Percentiles rank a stretch among this genome's conserved stretches.
phyloP scores from a whole-genome alignment of 345 rosid genomes.

The Linum usitatissimum region DNA sequence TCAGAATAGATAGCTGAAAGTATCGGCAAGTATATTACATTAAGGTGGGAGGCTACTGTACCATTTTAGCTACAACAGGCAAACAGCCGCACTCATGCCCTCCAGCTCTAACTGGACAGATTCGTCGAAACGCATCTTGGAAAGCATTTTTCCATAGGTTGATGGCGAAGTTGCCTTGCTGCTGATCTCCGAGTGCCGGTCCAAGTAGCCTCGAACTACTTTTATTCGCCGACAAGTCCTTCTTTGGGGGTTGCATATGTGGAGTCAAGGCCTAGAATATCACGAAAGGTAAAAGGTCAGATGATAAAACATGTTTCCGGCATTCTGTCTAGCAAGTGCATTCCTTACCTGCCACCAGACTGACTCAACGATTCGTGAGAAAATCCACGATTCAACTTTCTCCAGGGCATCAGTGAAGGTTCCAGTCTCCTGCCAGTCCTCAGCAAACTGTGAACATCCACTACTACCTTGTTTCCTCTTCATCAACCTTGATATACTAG shows the following conservation, averaged over 20 bases:
- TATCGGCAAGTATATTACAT: not conserved
- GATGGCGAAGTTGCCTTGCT: conserved; percentile 70
- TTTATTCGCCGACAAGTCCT: conserved; percentile 31
- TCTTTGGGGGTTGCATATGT: conserved; percentile 66
- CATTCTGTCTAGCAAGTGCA: not conserved
- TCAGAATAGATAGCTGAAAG: not conserved
- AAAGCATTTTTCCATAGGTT: conserved; percentile 75
- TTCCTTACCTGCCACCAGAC: conserved; percentile 94
- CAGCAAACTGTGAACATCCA: conserved; percentile 36
- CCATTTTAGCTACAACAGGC: conserved; percentile 64
- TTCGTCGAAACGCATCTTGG: conserved; percentile 56
- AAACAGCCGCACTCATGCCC: conserved; percentile 95
- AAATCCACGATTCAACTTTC: conserved; percentile 82
- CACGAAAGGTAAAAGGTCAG: not conserved
- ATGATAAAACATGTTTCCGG: not conserved
- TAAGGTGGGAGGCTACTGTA: conserved; percentile 13
- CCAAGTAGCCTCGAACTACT: conserved; percentile 45
- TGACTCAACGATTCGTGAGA: conserved; percentile 84
- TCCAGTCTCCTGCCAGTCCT: conserved; percentile 92
- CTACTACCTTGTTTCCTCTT: conserved; percentile 44
- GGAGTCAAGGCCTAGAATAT: conserved; percentile 67
- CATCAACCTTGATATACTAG: conserved; percentile 28
- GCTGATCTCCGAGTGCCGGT: conserved; percentile 65
- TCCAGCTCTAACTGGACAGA: conserved; percentile 84
- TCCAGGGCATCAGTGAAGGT: conserved; percentile 65